A percentile compares a stretch with the other conserved stretches of the same genome.
These are phyloP conservation scores for Daldinia grandis DNA, from an alignment of 495 filamentous ascomycete species.

Conservation along the genomic window DNA sequence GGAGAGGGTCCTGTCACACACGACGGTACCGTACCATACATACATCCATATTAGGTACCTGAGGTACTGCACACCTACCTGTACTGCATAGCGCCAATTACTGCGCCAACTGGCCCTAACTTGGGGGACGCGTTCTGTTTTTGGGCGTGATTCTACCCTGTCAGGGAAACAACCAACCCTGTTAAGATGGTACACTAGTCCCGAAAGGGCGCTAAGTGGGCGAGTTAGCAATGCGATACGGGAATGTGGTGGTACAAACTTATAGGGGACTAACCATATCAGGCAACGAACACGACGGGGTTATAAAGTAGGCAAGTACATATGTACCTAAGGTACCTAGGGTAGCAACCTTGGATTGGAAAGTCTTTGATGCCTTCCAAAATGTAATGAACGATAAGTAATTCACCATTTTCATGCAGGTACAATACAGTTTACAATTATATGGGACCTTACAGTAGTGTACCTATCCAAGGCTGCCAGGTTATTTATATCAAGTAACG, in stretches of 20 bases:
- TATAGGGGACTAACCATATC: slow-evolving; percentile 6
- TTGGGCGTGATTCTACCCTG: slow-evolving; percentile 20
- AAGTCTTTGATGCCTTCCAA: background rate
- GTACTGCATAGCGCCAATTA: background rate
- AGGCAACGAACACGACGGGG: slow-evolving; percentile 20
- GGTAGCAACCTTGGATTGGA: too few relatives aligned
- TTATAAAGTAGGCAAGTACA: slow-evolving; percentile 26
- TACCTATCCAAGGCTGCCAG: background rate
- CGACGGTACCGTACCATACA: slow-evolving; percentile 3
- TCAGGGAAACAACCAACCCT: slow-evolving; percentile 16
- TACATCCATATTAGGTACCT: background rate
- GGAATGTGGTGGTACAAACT: background rate
- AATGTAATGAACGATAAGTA: slow-evolving; percentile 32
- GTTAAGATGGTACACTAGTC: slow-evolving; percentile 17
- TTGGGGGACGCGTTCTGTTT: slow-evolving; percentile 14
- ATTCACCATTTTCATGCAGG: slow-evolving; percentile 37
- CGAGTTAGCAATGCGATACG: slow-evolving; percentile 15
- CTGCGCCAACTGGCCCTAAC: background rate
- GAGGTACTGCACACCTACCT: background rate
- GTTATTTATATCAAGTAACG: slow-evolving; percentile 12
- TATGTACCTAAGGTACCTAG: background rate
- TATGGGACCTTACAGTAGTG: background rate
- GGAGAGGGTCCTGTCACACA: slow-evolving; percentile 25
- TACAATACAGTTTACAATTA: slow-evolving; percentile 20
- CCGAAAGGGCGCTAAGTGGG: background rate